These are phyloP conservation scores for Coemansia sp. DNA, from an alignment of 192 early-diverging fungal genomes.

Conservation along the genomic window DNA sequence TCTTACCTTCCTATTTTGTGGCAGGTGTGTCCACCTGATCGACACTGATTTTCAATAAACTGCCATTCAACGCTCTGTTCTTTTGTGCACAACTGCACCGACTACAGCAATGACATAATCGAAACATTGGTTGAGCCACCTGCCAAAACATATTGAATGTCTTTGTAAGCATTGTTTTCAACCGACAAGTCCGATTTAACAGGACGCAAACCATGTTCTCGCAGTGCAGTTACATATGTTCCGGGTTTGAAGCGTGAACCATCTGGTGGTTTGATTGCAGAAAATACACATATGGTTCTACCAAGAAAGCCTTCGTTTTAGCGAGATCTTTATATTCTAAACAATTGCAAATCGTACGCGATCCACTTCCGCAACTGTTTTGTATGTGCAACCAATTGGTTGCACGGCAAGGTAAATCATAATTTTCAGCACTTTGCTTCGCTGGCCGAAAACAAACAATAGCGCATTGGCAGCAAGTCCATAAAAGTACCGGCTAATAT, in stretches of 20 bases:
- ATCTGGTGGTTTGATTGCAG: neutral
- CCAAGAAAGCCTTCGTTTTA: no score
- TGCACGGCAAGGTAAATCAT: neutral
- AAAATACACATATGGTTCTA: neutral
- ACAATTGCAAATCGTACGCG: neutral
- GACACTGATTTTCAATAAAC: neutral
- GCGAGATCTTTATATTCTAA: no score
- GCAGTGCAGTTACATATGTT: neutral
- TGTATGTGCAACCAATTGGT: neutral
- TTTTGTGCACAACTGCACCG: neutral
- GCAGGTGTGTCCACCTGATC: neutral
- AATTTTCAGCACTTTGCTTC: no score
- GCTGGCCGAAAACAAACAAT: neutral
- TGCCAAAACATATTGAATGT: neutral
- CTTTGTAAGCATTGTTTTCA: neutral
- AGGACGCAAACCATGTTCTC: no score
- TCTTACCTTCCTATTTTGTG: neutral
- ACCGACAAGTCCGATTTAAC: neutral
- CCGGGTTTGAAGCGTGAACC: neutral
- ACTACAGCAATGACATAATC: neutral
- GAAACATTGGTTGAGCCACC: neutral
- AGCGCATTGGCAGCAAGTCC: neutral
- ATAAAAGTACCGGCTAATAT: neutral
- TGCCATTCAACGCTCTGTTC: neutral
- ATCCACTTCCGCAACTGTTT: neutral